Evolutionary conservation across 768 basidiomycete genomes (phyloP).

Genomic region (Lactarius pseudohatsudake): DNA sequence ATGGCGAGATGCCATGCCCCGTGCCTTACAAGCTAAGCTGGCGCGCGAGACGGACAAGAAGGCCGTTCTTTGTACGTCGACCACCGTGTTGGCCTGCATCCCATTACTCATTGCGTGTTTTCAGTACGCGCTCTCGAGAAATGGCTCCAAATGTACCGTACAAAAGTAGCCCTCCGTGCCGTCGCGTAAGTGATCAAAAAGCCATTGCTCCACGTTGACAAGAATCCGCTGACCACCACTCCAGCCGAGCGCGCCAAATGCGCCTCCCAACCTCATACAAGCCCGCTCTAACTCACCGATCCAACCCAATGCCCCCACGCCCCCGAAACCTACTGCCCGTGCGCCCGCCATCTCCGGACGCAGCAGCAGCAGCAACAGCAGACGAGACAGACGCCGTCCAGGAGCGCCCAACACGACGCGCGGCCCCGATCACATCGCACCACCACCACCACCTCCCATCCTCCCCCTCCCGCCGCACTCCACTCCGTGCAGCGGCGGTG

Average conservation of each 20-base stretch:
- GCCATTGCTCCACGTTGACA: conserved; percentile 12
- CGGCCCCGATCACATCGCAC: conserved; percentile 12
- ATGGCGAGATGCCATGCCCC: conserved; percentile 73
- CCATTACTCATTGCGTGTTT: conserved; percentile 21
- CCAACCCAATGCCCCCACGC: conserved; percentile 33
- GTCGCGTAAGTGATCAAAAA: conserved; percentile 62
- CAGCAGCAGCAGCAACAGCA: conserved; percentile 1
- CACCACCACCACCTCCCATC: neutral
- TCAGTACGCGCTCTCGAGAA: conserved; percentile 55
- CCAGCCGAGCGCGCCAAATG: conserved; percentile 78
- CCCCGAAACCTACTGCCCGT: conserved; percentile 33
- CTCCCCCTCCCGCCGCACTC: neutral
- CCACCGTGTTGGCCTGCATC: conserved; percentile 1
- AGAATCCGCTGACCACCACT: conserved; percentile 11
- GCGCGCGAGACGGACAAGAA: conserved; percentile 63
- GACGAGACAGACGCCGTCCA: conserved; percentile 23
- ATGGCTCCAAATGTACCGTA: conserved; percentile 69
- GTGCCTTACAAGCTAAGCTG: conserved; percentile 59
- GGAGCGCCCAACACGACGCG: neutral
- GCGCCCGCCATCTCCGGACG: conserved; percentile 27
- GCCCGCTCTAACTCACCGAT: conserved; percentile 39
- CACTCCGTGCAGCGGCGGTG: too few relatives aligned
- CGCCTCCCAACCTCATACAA: conserved; percentile 56
- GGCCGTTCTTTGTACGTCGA: conserved; percentile 55
- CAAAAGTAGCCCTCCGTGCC: conserved; percentile 73